Evolutionary conservation across 1,284 basidiomycete genomes (phyloP).

Genomic region (Boletus mariae): DNA sequence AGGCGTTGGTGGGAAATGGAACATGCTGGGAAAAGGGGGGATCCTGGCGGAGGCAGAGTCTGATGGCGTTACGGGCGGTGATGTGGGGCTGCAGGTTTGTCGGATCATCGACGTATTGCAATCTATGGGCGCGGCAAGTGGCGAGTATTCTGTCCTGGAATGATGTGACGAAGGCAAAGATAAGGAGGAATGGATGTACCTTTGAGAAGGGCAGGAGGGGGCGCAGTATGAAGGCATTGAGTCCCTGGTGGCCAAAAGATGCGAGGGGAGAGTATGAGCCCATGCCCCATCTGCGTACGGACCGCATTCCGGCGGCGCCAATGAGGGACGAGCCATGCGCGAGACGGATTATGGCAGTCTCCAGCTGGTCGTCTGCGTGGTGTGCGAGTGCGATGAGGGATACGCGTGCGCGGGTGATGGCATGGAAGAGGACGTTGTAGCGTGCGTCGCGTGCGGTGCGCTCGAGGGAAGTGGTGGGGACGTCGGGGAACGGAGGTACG

Average conservation of each 20-base stretch:
- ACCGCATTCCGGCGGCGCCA: conserved; percentile 65
- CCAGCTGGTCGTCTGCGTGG: conserved; percentile 76
- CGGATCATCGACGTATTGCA: conserved; percentile 60
- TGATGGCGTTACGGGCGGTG: conserved; percentile 67
- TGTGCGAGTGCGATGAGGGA: conserved; percentile 61
- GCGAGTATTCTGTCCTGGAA: conserved; percentile 67
- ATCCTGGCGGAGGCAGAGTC: conserved; percentile 37
- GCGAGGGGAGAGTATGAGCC: conserved; percentile 39
- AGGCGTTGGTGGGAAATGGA: conserved; percentile 29
- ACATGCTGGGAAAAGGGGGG: conserved; percentile 16
- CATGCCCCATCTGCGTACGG: conserved; percentile 72
- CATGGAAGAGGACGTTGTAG: conserved; percentile 50
- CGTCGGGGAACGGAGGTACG: conserved; percentile 44
- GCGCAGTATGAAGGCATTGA: conserved; percentile 64
- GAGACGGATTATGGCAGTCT: conserved; percentile 70
- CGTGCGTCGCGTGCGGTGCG: conserved; percentile 54
- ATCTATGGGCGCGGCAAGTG: conserved; percentile 59
- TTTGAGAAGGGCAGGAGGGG: conserved; percentile 66
- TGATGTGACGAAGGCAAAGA: background rate
- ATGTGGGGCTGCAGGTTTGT: conserved; percentile 71
- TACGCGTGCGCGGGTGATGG: conserved; percentile 40
- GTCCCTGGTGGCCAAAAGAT: conserved; percentile 51
- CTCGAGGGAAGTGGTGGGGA: conserved; percentile 46
- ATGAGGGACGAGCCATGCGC: conserved; percentile 49
- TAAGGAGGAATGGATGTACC: conserved; percentile 38